Conservation (phyloP, 495 filamentous ascomycete species). For the Xylaria palmicola region DNA sequence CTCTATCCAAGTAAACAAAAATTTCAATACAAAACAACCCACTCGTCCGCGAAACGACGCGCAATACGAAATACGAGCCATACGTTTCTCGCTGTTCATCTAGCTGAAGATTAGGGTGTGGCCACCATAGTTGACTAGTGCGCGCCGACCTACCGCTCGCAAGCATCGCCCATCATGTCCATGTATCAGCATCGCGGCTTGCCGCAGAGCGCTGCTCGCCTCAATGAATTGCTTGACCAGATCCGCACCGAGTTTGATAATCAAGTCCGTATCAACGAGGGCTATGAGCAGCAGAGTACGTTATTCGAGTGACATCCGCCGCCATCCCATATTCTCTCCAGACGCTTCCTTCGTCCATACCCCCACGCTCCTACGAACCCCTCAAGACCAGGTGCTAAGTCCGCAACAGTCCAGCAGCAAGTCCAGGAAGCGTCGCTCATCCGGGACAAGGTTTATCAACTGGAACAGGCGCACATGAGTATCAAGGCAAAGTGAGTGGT, state of each 20-base stretch:
- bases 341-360: not conserved
- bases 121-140: not conserved
- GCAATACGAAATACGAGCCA: too few relatives aligned
- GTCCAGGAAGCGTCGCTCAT: constrained; percentile 92
- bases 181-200: constrained; percentile 96
- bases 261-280: constrained; percentile 70
- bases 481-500: constrained; percentile 86
- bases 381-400: not conserved
- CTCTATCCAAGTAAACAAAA: too few relatives aligned
- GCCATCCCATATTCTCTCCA: not conserved
- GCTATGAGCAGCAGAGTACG: constrained; percentile 90
- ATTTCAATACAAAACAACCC: not conserved
- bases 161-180: constrained; percentile 46
- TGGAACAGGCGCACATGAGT: constrained; percentile 81
- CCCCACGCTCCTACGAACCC: not conserved
- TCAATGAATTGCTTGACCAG: constrained; percentile 88
- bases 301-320: constrained; percentile 17
- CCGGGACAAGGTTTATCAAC: constrained; percentile 81
- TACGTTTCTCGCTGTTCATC: too few relatives aligned
- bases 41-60: not conserved
- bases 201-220: constrained; percentile 60
- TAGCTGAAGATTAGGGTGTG: too few relatives aligned
- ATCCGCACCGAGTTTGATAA: constrained; percentile 87
- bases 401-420: constrained; percentile 69
- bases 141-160: not conserved